Evolutionary conservation across 2,329 filamentous ascomycete genomes (phyloP), one percentile per base, ranked within the genome.

Genomic region (Fusarium sublunatum): DNA sequence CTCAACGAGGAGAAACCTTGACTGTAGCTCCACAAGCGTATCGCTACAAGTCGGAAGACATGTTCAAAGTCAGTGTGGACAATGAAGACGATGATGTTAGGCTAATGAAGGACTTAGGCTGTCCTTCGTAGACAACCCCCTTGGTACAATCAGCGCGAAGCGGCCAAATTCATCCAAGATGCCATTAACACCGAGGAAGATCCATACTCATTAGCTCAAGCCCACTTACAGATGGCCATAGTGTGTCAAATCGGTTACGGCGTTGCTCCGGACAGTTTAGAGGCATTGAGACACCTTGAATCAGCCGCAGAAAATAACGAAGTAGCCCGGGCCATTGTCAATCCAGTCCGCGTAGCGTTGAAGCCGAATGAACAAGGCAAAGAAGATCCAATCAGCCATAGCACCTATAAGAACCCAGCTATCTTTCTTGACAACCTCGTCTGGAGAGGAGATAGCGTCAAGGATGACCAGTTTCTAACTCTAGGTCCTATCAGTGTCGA

Each of bases 221-320:
- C 40, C n/a, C 39, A 56, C 26, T 22, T 52, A 8, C 47, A 56
- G 7, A 28, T 56, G 39, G 39, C 46, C 11, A 51, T 52, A 6
- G 52, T 56, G 53, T 24, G 13, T 28, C 29, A 53, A 5, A n/a
- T 43, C 25, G 53, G 53, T 4, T 57, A 57, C 11, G 53, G 48
- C 19, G 40, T 57, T 34, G 31, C 48, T 5, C 41, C 36, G 6
- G 53, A 53, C 28, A 47, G 36, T 8, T n/a, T 11, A 5, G 19
- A 57, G 19, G 42, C 31, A 19, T 35, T 53, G 8, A 4, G 15
- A 2, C 42, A 53, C 15, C 53, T 57, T 12, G 24, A 57, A 11
- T 12, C 26, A 8, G 53, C 48, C 2, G 22, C 41, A 6, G 7
- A 32, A 7, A 12, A 42, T 24, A 57, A 53, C 13, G 11, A 53